Evolutionary conservation across 2,329 filamentous ascomycete genomes (phyloP).

Genomic region (Phialemoniopsis sp.): DNA sequence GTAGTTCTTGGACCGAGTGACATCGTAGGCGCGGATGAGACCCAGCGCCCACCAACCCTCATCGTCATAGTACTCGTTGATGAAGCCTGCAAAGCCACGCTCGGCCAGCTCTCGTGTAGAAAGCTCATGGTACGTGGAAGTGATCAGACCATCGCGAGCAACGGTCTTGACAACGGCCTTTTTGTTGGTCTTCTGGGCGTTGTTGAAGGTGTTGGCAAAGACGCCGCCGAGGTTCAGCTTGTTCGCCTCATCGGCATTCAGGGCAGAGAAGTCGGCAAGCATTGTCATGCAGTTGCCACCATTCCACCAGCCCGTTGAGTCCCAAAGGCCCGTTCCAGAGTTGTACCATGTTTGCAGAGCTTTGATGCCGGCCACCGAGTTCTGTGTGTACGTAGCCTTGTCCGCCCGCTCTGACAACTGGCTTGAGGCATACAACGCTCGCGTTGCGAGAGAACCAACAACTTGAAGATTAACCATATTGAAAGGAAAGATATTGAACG

Average conservation of each 20-base stretch:
- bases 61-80: conserved; percentile 57
- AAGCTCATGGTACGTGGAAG: conserved; percentile 29
- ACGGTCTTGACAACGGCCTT: conserved; percentile 30
- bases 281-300: conserved; percentile 62
- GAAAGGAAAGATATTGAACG: no score
- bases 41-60: conserved; percentile 61
- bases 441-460: conserved; percentile 14
- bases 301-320: conserved; percentile 70
- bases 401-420: conserved; percentile 4
- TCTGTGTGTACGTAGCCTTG: conserved; percentile 21
- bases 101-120: not conserved
- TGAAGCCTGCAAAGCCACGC: conserved; percentile 37
- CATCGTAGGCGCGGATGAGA: conserved; percentile 50
- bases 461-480: conserved; percentile 1
- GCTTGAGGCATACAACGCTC: conserved; percentile 11
- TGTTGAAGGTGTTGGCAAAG: conserved; percentile 39
- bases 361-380: conserved; percentile 26
- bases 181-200: conserved; percentile 36
- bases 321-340: conserved; percentile 55
- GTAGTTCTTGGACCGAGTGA: conserved; percentile 40
- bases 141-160: conserved; percentile 25
- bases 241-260: conserved; percentile 26
- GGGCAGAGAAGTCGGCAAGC: conserved; percentile 48
- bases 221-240: conserved; percentile 31
- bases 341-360: conserved; percentile 61